These are phyloP conservation scores for Helicocarpus griseus DNA, from an alignment of 2,329 filamentous ascomycete genomes.

Conservation along the genomic window DNA sequence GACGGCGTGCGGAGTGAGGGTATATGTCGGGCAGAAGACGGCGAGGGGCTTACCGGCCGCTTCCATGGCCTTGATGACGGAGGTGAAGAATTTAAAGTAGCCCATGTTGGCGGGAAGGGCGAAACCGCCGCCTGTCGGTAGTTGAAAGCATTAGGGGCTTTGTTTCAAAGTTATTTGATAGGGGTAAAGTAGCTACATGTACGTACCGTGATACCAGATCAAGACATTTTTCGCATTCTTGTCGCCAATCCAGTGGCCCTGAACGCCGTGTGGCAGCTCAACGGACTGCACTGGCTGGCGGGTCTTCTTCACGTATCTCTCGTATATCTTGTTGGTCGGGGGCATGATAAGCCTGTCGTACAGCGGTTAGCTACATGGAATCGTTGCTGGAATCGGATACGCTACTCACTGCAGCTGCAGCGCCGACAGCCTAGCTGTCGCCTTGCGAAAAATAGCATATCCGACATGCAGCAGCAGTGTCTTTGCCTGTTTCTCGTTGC, in stretches of 20 bases:
- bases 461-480: constrained; percentile 25
- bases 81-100: constrained; percentile 41
- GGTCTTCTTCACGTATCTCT: constrained; percentile 18
- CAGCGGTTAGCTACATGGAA: background rate
- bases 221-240: constrained; percentile 28
- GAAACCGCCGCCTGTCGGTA: constrained; percentile 44
- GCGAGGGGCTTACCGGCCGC: constrained; percentile 35
- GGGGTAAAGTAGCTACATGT: background rate
- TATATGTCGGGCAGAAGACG: constrained; percentile 45
- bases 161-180: background rate
- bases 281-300: constrained; percentile 20
- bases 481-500: constrained; percentile 25
- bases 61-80: constrained; percentile 31
- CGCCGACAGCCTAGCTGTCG: constrained; percentile 15
- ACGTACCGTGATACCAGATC: constrained; percentile 30
- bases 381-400: background rate
- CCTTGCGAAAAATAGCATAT: constrained; percentile 16
- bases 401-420: constrained; percentile 4
- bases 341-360: constrained; percentile 15
- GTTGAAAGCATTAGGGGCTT: no score
- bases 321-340: constrained; percentile 21
- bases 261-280: constrained; percentile 23
- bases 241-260: constrained; percentile 31
- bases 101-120: constrained; percentile 37
- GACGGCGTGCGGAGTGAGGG: constrained; percentile 34